Evolutionary conservation across 1,139 yeast species (phyloP).

Genomic region (Meyerozyma carpophila): DNA sequence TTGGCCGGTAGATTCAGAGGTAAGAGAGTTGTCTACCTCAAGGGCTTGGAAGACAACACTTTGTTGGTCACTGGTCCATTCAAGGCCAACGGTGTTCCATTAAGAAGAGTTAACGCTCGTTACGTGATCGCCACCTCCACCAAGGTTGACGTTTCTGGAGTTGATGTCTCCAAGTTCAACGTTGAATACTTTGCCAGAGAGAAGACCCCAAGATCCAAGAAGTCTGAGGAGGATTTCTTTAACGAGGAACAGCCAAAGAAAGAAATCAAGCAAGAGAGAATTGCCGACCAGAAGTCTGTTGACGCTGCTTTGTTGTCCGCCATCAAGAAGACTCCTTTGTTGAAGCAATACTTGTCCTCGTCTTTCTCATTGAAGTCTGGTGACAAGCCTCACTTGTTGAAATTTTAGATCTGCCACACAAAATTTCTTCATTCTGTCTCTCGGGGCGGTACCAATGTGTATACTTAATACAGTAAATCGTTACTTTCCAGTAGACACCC

Average conservation of each 20-base stretch:
- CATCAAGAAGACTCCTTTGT: conserved; percentile 96
- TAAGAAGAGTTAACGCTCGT: conserved; percentile 98
- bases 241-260: conserved; percentile 83
- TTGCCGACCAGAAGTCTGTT: conserved; percentile 95
- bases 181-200: conserved; percentile 98
- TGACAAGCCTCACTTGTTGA: conserved; percentile 98
- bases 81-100: conserved; percentile 99
- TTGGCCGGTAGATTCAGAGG: conserved; percentile 99
- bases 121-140: conserved; percentile 99
- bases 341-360: conserved; percentile 95
- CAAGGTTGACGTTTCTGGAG: conserved; percentile 71
- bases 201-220: conserved; percentile 70
- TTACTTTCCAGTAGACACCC: background rate
- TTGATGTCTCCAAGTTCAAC: conserved; percentile 88
- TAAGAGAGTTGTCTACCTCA: conserved; percentile 98
- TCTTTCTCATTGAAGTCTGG: conserved; percentile 98
- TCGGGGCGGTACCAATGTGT: conserved; percentile 2
- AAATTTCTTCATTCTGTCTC: conserved; percentile 6
- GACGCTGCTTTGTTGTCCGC: conserved; percentile 92
- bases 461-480: conserved; percentile 4
- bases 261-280: conserved; percentile 89
- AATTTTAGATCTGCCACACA: conserved; percentile 55
- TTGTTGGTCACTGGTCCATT: conserved; percentile 98
- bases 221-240: conserved; percentile 95
- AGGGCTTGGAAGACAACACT: conserved; percentile 98